Evolutionary conservation across 805 yeast species (phyloP).

Genomic region (Wickerhamomyces chambardii): DNA sequence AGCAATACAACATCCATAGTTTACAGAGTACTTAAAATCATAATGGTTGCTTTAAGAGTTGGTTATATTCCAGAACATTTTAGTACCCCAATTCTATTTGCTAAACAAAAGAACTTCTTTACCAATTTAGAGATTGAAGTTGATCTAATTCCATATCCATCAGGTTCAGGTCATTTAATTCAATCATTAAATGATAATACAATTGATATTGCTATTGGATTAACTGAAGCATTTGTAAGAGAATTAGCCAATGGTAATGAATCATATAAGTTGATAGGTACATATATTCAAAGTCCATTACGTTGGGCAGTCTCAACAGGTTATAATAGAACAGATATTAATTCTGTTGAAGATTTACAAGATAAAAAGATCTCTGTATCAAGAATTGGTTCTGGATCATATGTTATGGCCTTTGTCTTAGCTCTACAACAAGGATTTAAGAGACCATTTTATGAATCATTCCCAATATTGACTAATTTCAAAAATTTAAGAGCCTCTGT

Average conservation of each 20-base stretch:
- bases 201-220: conserved; percentile 77
- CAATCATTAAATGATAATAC: conserved; percentile 54
- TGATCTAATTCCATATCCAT: conserved; percentile 60
- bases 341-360: conserved; percentile 40
- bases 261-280: conserved; percentile 60
- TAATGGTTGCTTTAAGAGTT: conserved; percentile 36
- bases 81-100: conserved; percentile 77
- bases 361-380: conserved; percentile 69
- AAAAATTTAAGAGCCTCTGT: conserved; percentile 75
- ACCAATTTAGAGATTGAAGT: conserved; percentile 35
- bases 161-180: conserved; percentile 86
- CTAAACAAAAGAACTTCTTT: conserved; percentile 50
- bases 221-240: conserved; percentile 86
- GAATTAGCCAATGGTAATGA: conserved; percentile 51
- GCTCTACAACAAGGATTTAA: conserved; percentile 52
- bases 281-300: conserved; percentile 79
- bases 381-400: conserved; percentile 86
- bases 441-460: conserved; percentile 39
- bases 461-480: conserved; percentile 57
- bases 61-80: conserved; percentile 93
- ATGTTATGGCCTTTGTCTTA: conserved; percentile 83
- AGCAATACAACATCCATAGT: too few relatives aligned
- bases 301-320: conserved; percentile 92
- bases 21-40: not conserved
- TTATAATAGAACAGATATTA: conserved; percentile 42